Base-by-base conservation (phyloP, 768 basidiomycete genomes). In the Mycena alexandri region DNA sequence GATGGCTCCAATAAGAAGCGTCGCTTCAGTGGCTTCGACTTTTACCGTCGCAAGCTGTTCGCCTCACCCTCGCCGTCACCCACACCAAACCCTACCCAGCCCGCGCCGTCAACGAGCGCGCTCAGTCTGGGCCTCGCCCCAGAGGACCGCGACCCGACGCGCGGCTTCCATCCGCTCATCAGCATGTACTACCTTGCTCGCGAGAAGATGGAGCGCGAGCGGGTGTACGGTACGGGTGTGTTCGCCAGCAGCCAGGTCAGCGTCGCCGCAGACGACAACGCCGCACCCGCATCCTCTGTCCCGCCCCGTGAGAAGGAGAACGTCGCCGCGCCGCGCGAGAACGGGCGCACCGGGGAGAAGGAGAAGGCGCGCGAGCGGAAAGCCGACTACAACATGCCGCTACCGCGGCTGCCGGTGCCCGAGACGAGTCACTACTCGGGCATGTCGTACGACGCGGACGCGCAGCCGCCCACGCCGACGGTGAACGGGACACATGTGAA, bases 121-220 rank as follows among this genome's bases (percentile, higher is more conserved):
- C n/a, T 42, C 33, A 89, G 67, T 85, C 84, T 11, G 67, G 82
- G 42, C 34, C 53, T 43, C 12, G 51, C 16, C 36, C 60, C 34
- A 29, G 51, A 19, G 46, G 55, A 47, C 41, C 66, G 53, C 68
- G 97, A 99, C 75, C 97, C 98, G 6, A 97, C 95, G 12, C 83
- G 88, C 58, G 98, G 95, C 2, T 99, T 95, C 82, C 95, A 98
- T 76, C 96, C 95, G 0, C 85, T 99, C 33, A 86, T 99, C 47
- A 95, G 95, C 33, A 98, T 99, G 81, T 99, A 99, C 78, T 98
- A 90, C 81, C 89, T 99, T 21, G 93, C 96, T 4, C 85, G 93
- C 63, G 98, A 99, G 83, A 99, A 98, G 85, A 84, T 96, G 75
- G 96, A 99, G 75, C 84, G 98, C 58, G 98, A 99, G 73, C 86